Percentiles rank a stretch among this genome's conserved stretches.
phyloP scores from a whole-genome alignment of 192 early-diverging fungal genomes.

The Coemansia brasiliensis region DNA sequence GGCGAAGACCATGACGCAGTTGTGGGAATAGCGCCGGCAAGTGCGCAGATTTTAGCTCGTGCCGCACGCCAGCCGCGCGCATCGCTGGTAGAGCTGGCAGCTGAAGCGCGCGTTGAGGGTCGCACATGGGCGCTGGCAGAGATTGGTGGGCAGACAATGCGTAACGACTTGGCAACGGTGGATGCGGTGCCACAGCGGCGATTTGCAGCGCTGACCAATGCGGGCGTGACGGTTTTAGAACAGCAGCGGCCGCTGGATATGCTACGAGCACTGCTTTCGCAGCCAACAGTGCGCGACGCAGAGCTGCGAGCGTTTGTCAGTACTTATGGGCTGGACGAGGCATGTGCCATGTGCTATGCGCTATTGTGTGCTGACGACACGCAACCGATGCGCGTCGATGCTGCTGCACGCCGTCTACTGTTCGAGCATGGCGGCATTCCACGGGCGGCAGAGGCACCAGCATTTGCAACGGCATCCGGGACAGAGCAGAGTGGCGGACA shows the following conservation, averaged over 20 bases:
- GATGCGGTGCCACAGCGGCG: constrained; percentile 58
- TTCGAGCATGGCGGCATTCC: constrained; percentile 55
- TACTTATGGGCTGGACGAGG: constrained; percentile 64
- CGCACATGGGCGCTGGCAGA: constrained; percentile 84
- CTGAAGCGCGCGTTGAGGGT: constrained; percentile 65
- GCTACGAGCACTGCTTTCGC: constrained; percentile 60
- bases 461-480: constrained; percentile 9
- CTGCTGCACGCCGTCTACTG: constrained; percentile 29
- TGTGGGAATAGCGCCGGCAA: constrained; percentile 62
- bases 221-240: constrained; percentile 64
- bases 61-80: constrained; percentile 31
- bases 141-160: constrained; percentile 22
- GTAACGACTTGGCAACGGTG: constrained; percentile 71
- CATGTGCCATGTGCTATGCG: constrained; percentile 85
- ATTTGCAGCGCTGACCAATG: constrained; percentile 76
- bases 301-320: constrained; percentile 57
- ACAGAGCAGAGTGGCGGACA: constrained; percentile 8
- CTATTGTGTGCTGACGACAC: constrained; percentile 59
- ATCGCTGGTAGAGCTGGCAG: constrained; percentile 54
- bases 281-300: constrained; percentile 36
- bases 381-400: constrained; percentile 29
- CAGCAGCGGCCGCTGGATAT: constrained; percentile 82
- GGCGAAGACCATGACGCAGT: constrained; percentile 73
- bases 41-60: constrained; percentile 57
- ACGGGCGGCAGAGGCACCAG: constrained; percentile 31